These are phyloP conservation scores for Nannochloropsis gaditana DNA, from an alignment of 108 stramenopile species.

Conservation along the genomic window DNA sequence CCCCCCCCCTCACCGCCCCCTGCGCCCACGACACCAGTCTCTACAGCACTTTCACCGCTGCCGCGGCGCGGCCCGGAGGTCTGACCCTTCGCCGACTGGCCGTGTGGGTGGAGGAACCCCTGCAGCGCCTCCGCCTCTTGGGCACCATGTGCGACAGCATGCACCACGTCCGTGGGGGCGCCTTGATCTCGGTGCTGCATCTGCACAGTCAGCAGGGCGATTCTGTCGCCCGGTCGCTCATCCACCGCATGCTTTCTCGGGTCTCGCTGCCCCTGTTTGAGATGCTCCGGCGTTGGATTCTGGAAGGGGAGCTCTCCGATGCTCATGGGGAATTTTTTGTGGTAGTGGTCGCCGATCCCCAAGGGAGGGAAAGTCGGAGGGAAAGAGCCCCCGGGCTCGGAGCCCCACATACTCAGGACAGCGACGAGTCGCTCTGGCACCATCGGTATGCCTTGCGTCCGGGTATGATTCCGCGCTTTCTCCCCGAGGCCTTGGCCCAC, in stretches of 20 bases:
- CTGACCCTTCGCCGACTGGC: constrained; percentile 39
- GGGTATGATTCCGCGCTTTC: constrained; percentile 64
- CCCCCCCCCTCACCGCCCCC: too few relatives aligned
- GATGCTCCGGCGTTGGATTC: constrained; percentile 44
- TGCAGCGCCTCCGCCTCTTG: constrained; percentile 40
- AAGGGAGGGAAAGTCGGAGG: not conserved
- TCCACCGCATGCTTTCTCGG: constrained; percentile 60
- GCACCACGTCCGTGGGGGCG: constrained; percentile 63
- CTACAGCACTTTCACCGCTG: not conserved
- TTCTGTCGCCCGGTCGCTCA: constrained; percentile 57
- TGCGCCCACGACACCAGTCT: not conserved
- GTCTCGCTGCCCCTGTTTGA: constrained; percentile 41
- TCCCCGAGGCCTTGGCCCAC: constrained; percentile 61
- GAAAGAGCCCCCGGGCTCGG: not conserved
- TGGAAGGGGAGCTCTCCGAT: constrained; percentile 56
- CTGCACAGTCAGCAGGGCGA: constrained; percentile 73
- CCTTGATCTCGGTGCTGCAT: constrained; percentile 66
- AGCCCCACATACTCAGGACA: constrained; percentile 30
- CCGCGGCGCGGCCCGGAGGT: constrained; percentile 26
- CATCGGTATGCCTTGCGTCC: constrained; percentile 65
- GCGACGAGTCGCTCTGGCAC: constrained; percentile 65
- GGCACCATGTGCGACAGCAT: constrained; percentile 60
- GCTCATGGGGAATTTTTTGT: constrained; percentile 71
- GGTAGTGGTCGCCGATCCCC: not conserved
- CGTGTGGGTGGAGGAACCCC: constrained; percentile 40